Evolutionary conservation across 2,329 filamentous ascomycete genomes (phyloP), one percentile per base, ranked within the genome.

Genomic region (Microdochium bolleyi): DNA sequence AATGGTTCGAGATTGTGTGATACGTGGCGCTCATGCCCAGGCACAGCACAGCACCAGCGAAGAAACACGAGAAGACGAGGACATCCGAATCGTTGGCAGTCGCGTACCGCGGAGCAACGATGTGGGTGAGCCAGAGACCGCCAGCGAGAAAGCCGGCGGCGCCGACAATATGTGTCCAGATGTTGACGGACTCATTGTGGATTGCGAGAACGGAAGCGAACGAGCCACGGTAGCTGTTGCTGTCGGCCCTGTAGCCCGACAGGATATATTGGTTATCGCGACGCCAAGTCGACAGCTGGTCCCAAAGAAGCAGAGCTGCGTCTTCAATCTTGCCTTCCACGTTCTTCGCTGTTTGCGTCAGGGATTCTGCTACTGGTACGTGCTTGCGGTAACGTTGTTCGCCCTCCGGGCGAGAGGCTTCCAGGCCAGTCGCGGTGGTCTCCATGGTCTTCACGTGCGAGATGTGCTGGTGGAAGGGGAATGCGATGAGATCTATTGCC

Each of bases 1-100:
- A 94, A 68, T 99, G 94, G 59, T 96, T 96, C 22, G 79, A 83
- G 49, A 96, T 80, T 2, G 88, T 80, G 67, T 99, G 94, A 66
- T 85, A 99, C 2, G 86, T 88, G 4, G 90, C 87, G 60, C 87
- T 91, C 84, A 92, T 89, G 22, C 87, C 85, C 51, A 94, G 73
- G 61, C 89, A 92, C 32, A 82, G 62, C 25, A 84, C 77, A 1
- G 87, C 88, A 48, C 90, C 89, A 24, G 74, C 73, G 62, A 95
- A 91, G 75, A 94, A 96, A 70, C 85, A 91, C 1, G 74, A 72
- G 65, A 95, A 90, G 27, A 83, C 88, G 34, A 83, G 57, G n/a
- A 89, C 74, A 65, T 95, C 90, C 2, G 78, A 70, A 9, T 63
- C 55, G 9, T 74, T 76, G 7, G 88, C 87, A 2, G 77, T 73